These are phyloP conservation scores for Mucor circinelloides DNA, from an alignment of 371 early-diverging fungal genomes.

Conservation along the genomic window DNA sequence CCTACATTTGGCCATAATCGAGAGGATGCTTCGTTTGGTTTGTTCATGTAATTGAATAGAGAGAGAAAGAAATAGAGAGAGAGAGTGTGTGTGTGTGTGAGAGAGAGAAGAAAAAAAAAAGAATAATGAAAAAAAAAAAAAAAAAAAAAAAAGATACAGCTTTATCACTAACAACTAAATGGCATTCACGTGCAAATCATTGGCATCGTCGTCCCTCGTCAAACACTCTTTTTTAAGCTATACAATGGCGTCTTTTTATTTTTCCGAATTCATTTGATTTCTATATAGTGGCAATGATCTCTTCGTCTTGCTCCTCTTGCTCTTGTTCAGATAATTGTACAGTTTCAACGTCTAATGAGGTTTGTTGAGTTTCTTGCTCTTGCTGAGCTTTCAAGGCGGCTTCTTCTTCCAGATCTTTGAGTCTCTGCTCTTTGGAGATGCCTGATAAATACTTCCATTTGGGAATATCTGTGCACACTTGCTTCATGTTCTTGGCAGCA, in stretches of 20 bases:
- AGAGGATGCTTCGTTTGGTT: not conserved
- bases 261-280: not conserved
- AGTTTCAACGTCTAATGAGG: not conserved
- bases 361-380: not conserved
- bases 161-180: not conserved
- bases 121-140: not conserved
- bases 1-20: not conserved
- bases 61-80: not conserved
- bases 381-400: not conserved
- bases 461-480: slow-evolving; percentile 47
- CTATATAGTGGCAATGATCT: not conserved
- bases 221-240: not conserved
- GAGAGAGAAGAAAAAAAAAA: not conserved
- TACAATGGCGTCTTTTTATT: not conserved
- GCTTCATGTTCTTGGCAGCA: slow-evolving; percentile 52
- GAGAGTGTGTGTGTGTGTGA: too few relatives aligned
- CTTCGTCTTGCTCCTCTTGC: not conserved
- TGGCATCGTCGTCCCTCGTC: not conserved
- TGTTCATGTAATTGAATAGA: not conserved
- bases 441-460: slow-evolving; percentile 36
- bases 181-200: slow-evolving; percentile 1
- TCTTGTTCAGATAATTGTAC: not conserved
- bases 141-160: not conserved
- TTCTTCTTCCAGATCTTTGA: slow-evolving; percentile 17
- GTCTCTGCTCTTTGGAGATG: slow-evolving; percentile 25